A percentile compares a stretch with the other conserved stretches of the same genome.
Conservation (phyloP, 2,329 filamentous ascomycete genomes). For the Botrytis deweyae region DNA sequence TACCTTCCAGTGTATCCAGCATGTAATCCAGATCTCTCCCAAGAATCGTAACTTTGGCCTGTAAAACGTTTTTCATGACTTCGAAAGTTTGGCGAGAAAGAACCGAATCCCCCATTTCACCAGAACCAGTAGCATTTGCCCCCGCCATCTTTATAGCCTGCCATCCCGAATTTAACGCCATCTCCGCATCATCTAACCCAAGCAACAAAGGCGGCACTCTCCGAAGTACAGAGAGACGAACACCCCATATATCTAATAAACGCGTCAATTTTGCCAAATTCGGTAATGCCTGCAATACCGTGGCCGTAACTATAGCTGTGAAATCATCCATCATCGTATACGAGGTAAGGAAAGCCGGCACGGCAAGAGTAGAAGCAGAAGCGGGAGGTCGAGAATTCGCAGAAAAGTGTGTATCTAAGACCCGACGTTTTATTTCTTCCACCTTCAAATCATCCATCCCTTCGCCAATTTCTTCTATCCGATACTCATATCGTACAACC, state of each 20-base stretch:
- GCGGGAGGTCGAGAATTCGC: slow-evolving; percentile 55
- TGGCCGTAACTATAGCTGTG: slow-evolving; percentile 85
- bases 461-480: slow-evolving; percentile 70
- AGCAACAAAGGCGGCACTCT: slow-evolving; percentile 68
- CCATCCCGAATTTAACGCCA: slow-evolving; percentile 66
- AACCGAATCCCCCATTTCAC: slow-evolving; percentile 19
- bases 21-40: slow-evolving; percentile 78
- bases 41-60: slow-evolving; percentile 65
- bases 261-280: slow-evolving; percentile 71
- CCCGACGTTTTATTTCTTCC: slow-evolving; percentile 86
- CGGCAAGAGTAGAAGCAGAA: slow-evolving; percentile 46
- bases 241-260: slow-evolving; percentile 75
- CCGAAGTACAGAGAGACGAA: slow-evolving; percentile 71
- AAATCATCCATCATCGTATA: slow-evolving; percentile 83
- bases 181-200: slow-evolving; percentile 65
- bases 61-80: slow-evolving; percentile 62
- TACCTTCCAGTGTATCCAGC: slow-evolving; percentile 82
- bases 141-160: slow-evolving; percentile 50
- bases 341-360: slow-evolving; percentile 46
- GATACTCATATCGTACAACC: slow-evolving; percentile 66
- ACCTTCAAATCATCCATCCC: slow-evolving; percentile 70
- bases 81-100: slow-evolving; percentile 47
- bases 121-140: slow-evolving; percentile 21
- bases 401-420: slow-evolving; percentile 76
- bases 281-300: slow-evolving; percentile 84